These are phyloP conservation scores for Butyriboletus loyo DNA, from an alignment of 768 basidiomycete species.

Conservation along the genomic window DNA sequence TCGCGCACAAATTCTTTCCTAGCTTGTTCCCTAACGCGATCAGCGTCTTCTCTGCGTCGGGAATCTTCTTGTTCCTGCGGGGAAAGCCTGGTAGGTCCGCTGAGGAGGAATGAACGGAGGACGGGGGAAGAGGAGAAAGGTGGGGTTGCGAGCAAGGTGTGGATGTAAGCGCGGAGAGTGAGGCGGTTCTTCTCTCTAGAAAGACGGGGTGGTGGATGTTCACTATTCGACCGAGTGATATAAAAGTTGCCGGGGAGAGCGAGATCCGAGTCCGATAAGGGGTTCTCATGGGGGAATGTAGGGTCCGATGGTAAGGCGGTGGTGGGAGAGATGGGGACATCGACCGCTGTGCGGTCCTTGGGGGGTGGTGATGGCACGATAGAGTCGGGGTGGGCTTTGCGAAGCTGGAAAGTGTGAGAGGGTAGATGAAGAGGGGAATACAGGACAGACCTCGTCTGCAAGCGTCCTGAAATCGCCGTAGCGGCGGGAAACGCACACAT, in stretches of 20 bases:
- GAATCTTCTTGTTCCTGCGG: constrained; percentile 78
- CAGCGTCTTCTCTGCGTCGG: constrained; percentile 79
- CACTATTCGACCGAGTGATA: background rate
- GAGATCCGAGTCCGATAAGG: constrained; percentile 43
- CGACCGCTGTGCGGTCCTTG: constrained; percentile 80
- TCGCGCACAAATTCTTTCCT: constrained; percentile 81
- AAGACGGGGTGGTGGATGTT: constrained; percentile 40
- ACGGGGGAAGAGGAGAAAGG: constrained; percentile 83
- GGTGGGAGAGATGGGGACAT: constrained; percentile 34
- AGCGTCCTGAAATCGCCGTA: constrained; percentile 95
- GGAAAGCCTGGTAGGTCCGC: constrained; percentile 66
- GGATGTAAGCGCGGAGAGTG: constrained; percentile 91
- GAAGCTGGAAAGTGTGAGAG: constrained; percentile 53
- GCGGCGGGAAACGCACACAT: constrained; percentile 86
- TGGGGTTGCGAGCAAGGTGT: constrained; percentile 66
- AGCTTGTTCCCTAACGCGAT: constrained; percentile 83
- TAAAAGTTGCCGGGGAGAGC: constrained; percentile 53
- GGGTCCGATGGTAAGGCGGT: constrained; percentile 3
- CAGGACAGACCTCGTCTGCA: constrained; percentile 64
- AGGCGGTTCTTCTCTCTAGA: constrained; percentile 93
- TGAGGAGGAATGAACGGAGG: constrained; percentile 79
- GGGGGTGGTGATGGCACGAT: constrained; percentile 78
- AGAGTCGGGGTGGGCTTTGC: constrained; percentile 81
- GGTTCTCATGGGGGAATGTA: background rate
- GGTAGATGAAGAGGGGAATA: background rate